Evolutionary conservation across 2,329 filamentous ascomycete genomes (phyloP).

Genomic region (Pestalotiopsis sp.): DNA sequence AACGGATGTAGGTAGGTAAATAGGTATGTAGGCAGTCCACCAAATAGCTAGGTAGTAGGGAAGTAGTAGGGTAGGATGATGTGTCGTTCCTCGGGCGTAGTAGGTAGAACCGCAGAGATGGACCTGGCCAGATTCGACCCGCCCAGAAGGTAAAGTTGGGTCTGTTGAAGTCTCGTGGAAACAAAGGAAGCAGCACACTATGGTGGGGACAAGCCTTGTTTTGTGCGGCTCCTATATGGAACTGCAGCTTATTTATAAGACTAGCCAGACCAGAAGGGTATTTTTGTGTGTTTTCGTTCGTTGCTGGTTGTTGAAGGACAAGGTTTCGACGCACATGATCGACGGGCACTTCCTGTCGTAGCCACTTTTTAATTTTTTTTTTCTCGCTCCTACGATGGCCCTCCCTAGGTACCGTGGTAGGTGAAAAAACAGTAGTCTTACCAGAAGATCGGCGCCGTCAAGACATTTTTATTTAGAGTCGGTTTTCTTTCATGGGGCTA

Average conservation of each 20-base stretch:
- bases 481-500: background rate
- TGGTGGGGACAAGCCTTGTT: slow-evolving; percentile 3
- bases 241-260: background rate
- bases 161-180: background rate
- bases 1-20: background rate
- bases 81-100: background rate
- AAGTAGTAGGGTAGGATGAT: background rate
- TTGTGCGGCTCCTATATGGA: background rate
- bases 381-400: background rate
- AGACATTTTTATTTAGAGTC: background rate
- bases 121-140: background rate
- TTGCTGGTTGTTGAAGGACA: background rate
- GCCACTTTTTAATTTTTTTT: slow-evolving; percentile 9
- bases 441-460: background rate
- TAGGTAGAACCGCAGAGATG: background rate
- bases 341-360: background rate
- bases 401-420: background rate
- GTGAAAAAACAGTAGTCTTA: too few species aligned
- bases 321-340: slow-evolving; percentile 6
- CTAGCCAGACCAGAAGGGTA: background rate
- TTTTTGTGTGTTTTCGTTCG: background rate
- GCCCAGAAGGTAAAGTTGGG: background rate
- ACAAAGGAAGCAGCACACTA: background rate
- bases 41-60: background rate
- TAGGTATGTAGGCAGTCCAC: background rate